These are phyloP conservation scores for Aspergillus sparsus DNA, from an alignment of 495 filamentous ascomycete genomes.

Conservation along the genomic window DNA sequence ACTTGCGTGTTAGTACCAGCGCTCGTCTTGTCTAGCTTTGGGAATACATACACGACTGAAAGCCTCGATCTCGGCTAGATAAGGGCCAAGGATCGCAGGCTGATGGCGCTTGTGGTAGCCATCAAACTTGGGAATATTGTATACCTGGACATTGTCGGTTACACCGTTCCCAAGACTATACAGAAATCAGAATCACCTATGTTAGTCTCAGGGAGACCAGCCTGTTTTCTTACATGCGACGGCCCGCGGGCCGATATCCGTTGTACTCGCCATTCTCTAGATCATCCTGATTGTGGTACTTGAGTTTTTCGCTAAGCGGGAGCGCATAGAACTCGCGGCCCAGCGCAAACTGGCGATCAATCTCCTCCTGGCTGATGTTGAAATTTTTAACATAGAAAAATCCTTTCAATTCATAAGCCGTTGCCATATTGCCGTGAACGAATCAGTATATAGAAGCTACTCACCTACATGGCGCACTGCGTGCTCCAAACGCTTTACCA, in stretches of 20 bases:
- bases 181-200: not conserved
- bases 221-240: conserved; percentile 37
- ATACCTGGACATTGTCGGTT: conserved; percentile 52
- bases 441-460: not conserved
- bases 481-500: conserved; percentile 59
- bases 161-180: conserved; percentile 47
- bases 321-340: conserved; percentile 56
- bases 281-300: conserved; percentile 43
- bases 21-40: too few species aligned
- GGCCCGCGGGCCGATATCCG: conserved; percentile 47
- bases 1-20: too few species aligned
- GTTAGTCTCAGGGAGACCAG: too few species aligned
- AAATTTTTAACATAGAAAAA: conserved; percentile 61
- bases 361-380: conserved; percentile 56
- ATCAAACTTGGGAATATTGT: conserved; percentile 55
- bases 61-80: conserved; percentile 39
- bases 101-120: conserved; percentile 44
- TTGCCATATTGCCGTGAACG: conserved; percentile 5
- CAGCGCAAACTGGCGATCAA: conserved; percentile 58
- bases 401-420: conserved; percentile 34
- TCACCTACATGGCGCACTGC: conserved; percentile 55
- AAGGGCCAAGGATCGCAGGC: conserved; percentile 35
- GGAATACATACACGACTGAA: conserved; percentile 39
- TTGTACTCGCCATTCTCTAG: conserved; percentile 42
- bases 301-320: conserved; percentile 55